Evolutionary conservation across 2,329 filamentous ascomycete genomes (phyloP), one percentile per base, ranked within the genome.

Genomic region (Ustilaginoidea virens): DNA sequence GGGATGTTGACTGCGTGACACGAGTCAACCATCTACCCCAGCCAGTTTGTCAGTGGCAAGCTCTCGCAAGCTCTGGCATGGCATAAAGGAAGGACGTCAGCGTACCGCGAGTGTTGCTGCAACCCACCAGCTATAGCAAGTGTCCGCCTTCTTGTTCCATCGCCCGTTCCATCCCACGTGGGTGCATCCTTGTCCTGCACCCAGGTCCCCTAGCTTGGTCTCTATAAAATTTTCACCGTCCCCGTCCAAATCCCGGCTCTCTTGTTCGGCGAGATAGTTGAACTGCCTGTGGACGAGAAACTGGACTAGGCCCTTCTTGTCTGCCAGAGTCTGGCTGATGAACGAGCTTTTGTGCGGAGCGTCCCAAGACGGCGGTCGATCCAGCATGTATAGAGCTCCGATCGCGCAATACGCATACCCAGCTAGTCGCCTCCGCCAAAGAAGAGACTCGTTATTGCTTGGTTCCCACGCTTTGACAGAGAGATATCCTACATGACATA

Each of bases 51-150:
- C 19, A 20, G 19, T 20, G 14, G 13, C 9, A 13, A 8, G 13
- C n/a, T 24, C 22, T 11, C 9, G 15, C n/a, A n/a, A n/a, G n/a
- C n/a, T n/a, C n/a, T n/a, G n/a, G n/a, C n/a, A n/a, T n/a, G n/a
- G n/a, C n/a, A n/a, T n/a, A n/a, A n/a, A n/a, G n/a, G n/a, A n/a
- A n/a, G n/a, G n/a, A n/a, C n/a, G n/a, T n/a, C n/a, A n/a, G 28
- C 52, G 36, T 44, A 65, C 59, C 29, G 47, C 42, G 1, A 71
- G 47, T 1, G 83, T 72, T 2, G 72, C 83, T 4, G 67, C 66
- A 1, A 81, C 82, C 90, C 90, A 98, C 63, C 87, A 98, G 14
- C 74, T 78, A 52, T 98, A 98, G 55, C 90, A 98, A 1, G 90
- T 96, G 53, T 98, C 90, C 7, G 81, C 80, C 27, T 76, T 66